Evolutionary conservation across 2,329 filamentous ascomycete genomes (phyloP), one percentile per base, ranked within the genome.

Genomic region (Alternaria sp.): DNA sequence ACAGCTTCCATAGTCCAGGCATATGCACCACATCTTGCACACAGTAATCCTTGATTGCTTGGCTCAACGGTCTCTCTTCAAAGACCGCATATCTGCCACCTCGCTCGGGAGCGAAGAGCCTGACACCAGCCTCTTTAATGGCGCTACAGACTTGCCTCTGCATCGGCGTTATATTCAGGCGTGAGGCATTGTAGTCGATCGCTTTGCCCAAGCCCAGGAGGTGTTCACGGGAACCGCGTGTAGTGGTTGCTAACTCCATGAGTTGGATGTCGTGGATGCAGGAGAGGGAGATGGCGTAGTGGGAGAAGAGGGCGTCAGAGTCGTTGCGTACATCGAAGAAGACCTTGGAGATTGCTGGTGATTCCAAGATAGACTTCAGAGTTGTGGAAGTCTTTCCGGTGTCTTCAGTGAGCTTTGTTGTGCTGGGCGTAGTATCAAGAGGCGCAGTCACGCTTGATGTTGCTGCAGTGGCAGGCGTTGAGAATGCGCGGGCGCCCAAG

Each of bases 281-380:
- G 64, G 56, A 20, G 10, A 73, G 55, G 3, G 46, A 46, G 44
- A 75, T 47, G 33, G 55, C 44, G 53, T 63, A 75, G 44, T 68
- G 71, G 6, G 57, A 14, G 46, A 67, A 73, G 7, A 76, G 43
- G 3, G 71, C 73, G 54, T 75, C 74, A 2, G 74, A 75, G 56
- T 75, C 73, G 55, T 75, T 74, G 5, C 73, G 70, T 6, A 74
- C 67, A 47, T 75, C 73, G 65, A 75, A 76, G 64, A 75, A 73
- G 23, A 68, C 71, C 41, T 75, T 74, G 21, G 69, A 61, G 21
- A 78, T 77, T 2, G 61, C 58, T 21, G 57, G n/a, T 7, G 64
- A 58, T 63, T 80, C 58, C 8, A 79, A 69, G 45, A 79, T 73
- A 49, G 69, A 57, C 58, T 75, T 76, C 28, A 80, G 61, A 0